Base-by-base conservation (phyloP, 352 stramenopile species). In the Pythium plurisporium region DNA sequence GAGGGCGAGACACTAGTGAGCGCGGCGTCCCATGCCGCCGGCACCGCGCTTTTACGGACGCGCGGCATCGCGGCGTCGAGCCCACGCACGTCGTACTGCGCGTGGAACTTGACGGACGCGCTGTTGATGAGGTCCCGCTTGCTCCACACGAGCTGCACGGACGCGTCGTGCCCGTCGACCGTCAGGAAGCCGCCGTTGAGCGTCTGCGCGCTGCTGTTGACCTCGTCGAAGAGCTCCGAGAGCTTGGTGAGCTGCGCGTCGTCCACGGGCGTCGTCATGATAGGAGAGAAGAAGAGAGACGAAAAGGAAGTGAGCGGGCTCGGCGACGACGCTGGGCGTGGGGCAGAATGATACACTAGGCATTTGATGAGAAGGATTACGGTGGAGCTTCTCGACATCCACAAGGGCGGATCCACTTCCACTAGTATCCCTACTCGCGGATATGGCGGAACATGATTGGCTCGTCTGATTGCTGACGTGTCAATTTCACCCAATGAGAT, bases 111-210 rank as follows among this genome's bases (percentile, higher is more conserved):
- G 56, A 70, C 62, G 19, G 65, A 74, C 8, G 71, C 46, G 47
- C 68, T 76, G 63, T 85, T 82, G 40, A 87, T 50, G 37, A 87
- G 58, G 45, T 90, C 79, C 30, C 67, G 83, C 55, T 79, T 74
- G 62, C 63, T 49, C 79, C 76, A 87, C 14, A 90, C 55, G 29
- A 90, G 53, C 51, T 87, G 75, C 56, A 81, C 69, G 5, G 54
- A 45, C 14, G 78, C 72, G 23, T 62, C 49, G 4, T 25, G 5
- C n/a, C 23, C 23, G 17, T 79, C 50, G 2, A 79, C 48, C 0
- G 47, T 40, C 5, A 88, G 59, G 55, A 75, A 77, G 2, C 78
- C 78, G 45, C 55, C 36, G 23, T 76, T 38, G 8, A 89, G 70
- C 54, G 78, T 74, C 66, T 86, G 76, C 42, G 75, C 67, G n/a